phyloP scores from a whole-genome alignment of 352 stramenopile genomes.

The Halophytophthora polymorphica region DNA sequence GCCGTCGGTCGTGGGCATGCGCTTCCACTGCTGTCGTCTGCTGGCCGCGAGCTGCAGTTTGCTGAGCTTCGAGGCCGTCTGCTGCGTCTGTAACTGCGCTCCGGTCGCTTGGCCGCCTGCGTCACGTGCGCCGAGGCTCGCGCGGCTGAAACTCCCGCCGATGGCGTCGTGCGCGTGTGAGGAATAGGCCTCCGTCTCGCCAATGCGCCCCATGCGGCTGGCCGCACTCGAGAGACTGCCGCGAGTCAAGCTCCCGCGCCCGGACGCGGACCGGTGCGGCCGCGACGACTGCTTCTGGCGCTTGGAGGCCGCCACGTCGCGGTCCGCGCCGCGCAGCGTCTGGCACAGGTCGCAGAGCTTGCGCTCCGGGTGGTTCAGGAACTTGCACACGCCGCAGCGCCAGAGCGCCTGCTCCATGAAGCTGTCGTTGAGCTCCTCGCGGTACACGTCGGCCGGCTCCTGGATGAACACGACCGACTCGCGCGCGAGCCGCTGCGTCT shows the following conservation, averaged over 20 bases:
- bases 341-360: conserved; percentile 87
- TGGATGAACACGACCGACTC: conserved; percentile 51
- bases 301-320: conserved; percentile 37
- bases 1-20: conserved; percentile 71
- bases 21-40: conserved; percentile 71
- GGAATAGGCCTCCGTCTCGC: conserved; percentile 41
- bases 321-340: conserved; percentile 53
- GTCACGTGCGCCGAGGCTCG: conserved; percentile 17
- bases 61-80: conserved; percentile 34
- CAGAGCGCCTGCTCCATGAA: conserved; percentile 81
- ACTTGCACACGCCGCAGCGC: conserved; percentile 87
- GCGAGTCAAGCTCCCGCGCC: conserved; percentile 15
- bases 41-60: conserved; percentile 74
- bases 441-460: conserved; percentile 62
- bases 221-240: conserved; percentile 16
- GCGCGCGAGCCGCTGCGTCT: conserved; percentile 29
- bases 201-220: conserved; percentile 43
- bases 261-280: conserved; percentile 18
- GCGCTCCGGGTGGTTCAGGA: conserved; percentile 82
- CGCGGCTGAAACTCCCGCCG: conserved; percentile 24
- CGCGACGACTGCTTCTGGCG: background rate
- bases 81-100: conserved; percentile 21
- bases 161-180: conserved; percentile 32
- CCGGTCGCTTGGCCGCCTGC: background rate
- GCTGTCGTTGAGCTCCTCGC: conserved; percentile 81